These are phyloP conservation scores for Calonectria naviculata DNA, from an alignment of 2,329 filamentous ascomycete species.

Conservation along the genomic window DNA sequence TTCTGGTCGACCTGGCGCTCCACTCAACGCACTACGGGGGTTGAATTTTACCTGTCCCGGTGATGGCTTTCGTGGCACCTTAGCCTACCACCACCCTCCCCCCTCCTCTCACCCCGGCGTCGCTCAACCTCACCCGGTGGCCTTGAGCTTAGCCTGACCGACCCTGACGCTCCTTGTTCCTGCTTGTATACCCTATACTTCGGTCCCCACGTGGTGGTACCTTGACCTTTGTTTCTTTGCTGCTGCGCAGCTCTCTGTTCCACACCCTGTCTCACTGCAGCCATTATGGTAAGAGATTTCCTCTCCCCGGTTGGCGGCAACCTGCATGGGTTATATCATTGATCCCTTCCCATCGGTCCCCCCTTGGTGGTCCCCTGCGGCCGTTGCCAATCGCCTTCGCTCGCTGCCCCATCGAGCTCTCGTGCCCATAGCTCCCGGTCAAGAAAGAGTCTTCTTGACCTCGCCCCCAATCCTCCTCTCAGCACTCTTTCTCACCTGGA, in stretches of 20 bases:
- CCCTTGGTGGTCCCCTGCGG: slow-evolving; percentile 37
- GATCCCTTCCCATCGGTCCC: slow-evolving; percentile 44
- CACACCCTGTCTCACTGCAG: slow-evolving; percentile 51
- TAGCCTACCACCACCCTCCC: slow-evolving; percentile 46
- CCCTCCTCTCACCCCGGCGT: slow-evolving; percentile 45
- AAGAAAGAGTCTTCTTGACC: slow-evolving; percentile 41
- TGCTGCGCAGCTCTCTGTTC: slow-evolving; percentile 42
- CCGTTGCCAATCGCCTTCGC: slow-evolving; percentile 38
- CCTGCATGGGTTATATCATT: slow-evolving; percentile 59
- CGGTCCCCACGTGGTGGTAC: slow-evolving; percentile 50
- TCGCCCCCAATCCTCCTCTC: slow-evolving; percentile 38
- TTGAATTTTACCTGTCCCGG: slow-evolving; percentile 41
- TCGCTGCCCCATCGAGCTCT: slow-evolving; percentile 38
- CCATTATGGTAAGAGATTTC: slow-evolving; percentile 62
- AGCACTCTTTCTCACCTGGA: slow-evolving; percentile 38
- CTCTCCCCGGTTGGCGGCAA: slow-evolving; percentile 53
- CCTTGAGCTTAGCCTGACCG: slow-evolving; percentile 40
- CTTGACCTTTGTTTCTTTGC: slow-evolving; percentile 46
- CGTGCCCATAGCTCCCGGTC: slow-evolving; percentile 41
- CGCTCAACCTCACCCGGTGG: slow-evolving; percentile 42
- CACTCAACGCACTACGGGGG: slow-evolving; percentile 42
- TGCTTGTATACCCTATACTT: slow-evolving; percentile 49
- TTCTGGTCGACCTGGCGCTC: slow-evolving; percentile 38
- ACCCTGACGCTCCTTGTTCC: slow-evolving; percentile 46
- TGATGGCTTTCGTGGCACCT: slow-evolving; percentile 49